Base-by-base conservation (phyloP, 495 filamentous ascomycete species). In the Schizothecium vesticola region DNA sequence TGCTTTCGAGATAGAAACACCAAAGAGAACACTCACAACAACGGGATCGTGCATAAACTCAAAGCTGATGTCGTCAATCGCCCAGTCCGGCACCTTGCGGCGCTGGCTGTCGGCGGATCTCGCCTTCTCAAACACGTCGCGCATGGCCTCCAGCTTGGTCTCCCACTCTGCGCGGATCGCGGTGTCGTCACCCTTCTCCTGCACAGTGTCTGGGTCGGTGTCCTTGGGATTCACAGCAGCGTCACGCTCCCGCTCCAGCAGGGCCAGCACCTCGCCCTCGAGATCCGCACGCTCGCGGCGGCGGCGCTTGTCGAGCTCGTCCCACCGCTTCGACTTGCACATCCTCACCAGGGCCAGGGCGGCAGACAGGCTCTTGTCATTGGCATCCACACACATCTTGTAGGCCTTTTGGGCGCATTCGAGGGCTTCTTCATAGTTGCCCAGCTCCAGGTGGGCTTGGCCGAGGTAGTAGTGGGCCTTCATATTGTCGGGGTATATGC, bases 21-120 rank as follows among this genome's bases (percentile, higher is more conserved):
- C 11, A 36, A 43, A 55, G 31, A 29, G 36, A 33, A 59, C 5
- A 81, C 85, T 74, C 78, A 90, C 87, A 21, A 94, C 83, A 13
- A 95, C 91, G 4, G 92, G 95, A 79, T 99, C 95, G 71, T 94
- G 85, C 94, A 99, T 97, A 68, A 97, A 85, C 51, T 87, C 85
- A 71, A 97, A 97, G 0, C 90, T 92, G 63, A 99, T 98, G 24
- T 89, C 90, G 74, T 98, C 95, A 57, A 99, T 84, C 0, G 91
- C 82, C 82, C 92, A 92, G 69, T 97, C 94, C 0, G 95, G 94
- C 3, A 96, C 91, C 70, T 90, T 80, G 65, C 91, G 82, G 72
- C 83, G 83, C 72, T 82, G 77, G 65, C 87, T 83, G 63, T 85
- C 70, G 0, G 65, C 67, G 0, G 64, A n/a, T 4, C 80, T 81